Evolutionary conservation across 2,329 filamentous ascomycete species (phyloP).

Genomic region (Pseudogymnoascus sp.): DNA sequence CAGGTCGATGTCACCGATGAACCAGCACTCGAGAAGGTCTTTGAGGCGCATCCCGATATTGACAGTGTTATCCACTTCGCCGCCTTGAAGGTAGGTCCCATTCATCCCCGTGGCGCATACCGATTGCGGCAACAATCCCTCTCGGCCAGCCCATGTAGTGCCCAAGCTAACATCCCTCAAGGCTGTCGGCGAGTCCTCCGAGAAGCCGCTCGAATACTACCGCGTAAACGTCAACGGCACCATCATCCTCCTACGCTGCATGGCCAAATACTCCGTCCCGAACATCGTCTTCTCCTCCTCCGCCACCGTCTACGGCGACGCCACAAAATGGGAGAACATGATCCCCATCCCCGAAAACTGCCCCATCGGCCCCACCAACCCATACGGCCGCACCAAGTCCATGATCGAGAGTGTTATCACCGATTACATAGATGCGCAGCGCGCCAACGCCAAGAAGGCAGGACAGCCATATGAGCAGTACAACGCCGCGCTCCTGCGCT

Average conservation of each 20-base stretch:
- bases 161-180: slow-evolving; percentile 30
- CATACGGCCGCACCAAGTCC: slow-evolving; percentile 94
- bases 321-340: slow-evolving; percentile 93
- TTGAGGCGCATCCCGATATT: slow-evolving; percentile 81
- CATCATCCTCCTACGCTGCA: slow-evolving; percentile 74
- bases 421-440: slow-evolving; percentile 80
- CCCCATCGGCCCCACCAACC: slow-evolving; percentile 93
- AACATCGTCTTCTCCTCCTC: slow-evolving; percentile 99
- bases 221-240: slow-evolving; percentile 92
- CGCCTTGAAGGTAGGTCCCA: slow-evolving; percentile 68
- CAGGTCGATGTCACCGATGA: slow-evolving; percentile 84
- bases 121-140: not conserved
- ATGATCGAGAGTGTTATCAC: slow-evolving; percentile 87
- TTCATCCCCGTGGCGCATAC: not conserved
- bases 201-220: slow-evolving; percentile 96
- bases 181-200: slow-evolving; percentile 91
- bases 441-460: slow-evolving; percentile 70
- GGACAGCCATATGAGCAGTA: slow-evolving; percentile 71
- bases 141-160: too few relatives aligned
- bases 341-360: slow-evolving; percentile 97
- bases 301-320: slow-evolving; percentile 96
- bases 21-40: slow-evolving; percentile 73
- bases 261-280: slow-evolving; percentile 81
- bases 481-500: slow-evolving; percentile 88
- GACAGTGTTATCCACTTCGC: slow-evolving; percentile 99